Base-by-base conservation (phyloP, 164 flowering plant genomes). In the Amborella trichopoda region DNA sequence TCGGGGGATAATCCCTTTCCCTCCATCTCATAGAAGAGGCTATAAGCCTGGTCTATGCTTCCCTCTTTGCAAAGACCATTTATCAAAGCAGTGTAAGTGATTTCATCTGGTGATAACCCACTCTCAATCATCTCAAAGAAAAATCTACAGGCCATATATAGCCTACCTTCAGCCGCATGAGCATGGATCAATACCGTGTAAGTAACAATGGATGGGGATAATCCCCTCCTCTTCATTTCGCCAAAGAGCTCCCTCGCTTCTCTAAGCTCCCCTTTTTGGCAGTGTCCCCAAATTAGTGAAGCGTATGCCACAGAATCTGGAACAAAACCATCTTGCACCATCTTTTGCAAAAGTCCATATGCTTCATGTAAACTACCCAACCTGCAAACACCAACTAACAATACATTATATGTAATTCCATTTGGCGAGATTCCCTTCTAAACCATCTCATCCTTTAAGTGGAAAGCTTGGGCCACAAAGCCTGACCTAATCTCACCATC, bases 281-380 rank as follows among this genome's bases (percentile, higher is more conserved):
- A 52, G 48, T 66, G 57, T 44, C 74, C 78, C 60, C 71, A 69
- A 23, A 83, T 78, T 17, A 78, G 51, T 44, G 69, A 78, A 21
- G 89, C 73, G 44, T 78, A 78, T 8, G 81, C 77, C 37, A 76
- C 56, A 43, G 68, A 76, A 63, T 78, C 89, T 8, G 89, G 86
- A 38, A 53, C 23, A 53, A 76, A 30, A 23, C 74, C 80, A 42
- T 73, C 61, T 5, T 47, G 37, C 33, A 65, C 52, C 83, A 81
- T 78, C 56, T 63, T 62, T 26, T 56, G 70, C 56, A 71, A 44
- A 48, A 74, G 19, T 17, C 60, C 65, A 49, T 25, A 32, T 3
- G 78, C 82, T 58, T 66, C 66, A 49, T 63, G 70, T 44, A 71
- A 28, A 55, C 67, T 56, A 3, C 75, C 73, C 55, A 64, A 58